Base-by-base conservation (phyloP, 768 basidiomycete species). In the Boletus subparvulus region DNA sequence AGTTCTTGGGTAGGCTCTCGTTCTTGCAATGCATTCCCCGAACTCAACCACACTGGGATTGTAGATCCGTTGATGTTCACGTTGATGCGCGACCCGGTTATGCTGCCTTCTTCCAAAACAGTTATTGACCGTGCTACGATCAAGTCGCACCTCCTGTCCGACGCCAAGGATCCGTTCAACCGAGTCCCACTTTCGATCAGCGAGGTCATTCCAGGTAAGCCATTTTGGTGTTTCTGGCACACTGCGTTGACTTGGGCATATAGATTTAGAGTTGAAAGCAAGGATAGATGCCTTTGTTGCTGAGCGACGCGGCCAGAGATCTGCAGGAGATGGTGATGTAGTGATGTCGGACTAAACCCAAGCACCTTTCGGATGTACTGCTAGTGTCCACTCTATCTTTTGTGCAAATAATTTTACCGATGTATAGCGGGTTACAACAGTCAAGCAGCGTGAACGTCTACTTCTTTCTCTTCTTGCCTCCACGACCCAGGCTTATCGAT, bases 161-260 rank as follows among this genome's bases (percentile, higher is more conserved):
- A 97, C 65, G 74, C 86, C 17, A 91, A 85, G 51, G 97, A 99
- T 72, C 97, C 97, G 1, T 99, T 98, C 82, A 99, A 98, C 73
- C 87, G 97, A 30, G 76, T 80, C 35, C 92, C 96, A 2, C 77
- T 97, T 28, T 72, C 77, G 11, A 84, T 94, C 60, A 89, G 88
- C 52, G 90, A 95, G 12, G 87, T 95, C 14, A 69, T 86, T 55
- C 83, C 92, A 28, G 74, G 94, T 93, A 64, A 61, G 85, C 74
- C 9, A n/a, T 47, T 12, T n/a, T 16, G 43, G 16, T 40, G 28
- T 48, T 40, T 46, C 10, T 36, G 6, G 21, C 39, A 19, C 30
- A 19, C 19, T 4, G 13, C 21, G 61, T 55, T 63, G 42, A 68
- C 58, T 13, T 47, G 32, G 52, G 49, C 17, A 21, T 54, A 36